Evolutionary conservation across 208 protist genomes (phyloP).

Genomic region (Wallacemonas sp.): DNA sequence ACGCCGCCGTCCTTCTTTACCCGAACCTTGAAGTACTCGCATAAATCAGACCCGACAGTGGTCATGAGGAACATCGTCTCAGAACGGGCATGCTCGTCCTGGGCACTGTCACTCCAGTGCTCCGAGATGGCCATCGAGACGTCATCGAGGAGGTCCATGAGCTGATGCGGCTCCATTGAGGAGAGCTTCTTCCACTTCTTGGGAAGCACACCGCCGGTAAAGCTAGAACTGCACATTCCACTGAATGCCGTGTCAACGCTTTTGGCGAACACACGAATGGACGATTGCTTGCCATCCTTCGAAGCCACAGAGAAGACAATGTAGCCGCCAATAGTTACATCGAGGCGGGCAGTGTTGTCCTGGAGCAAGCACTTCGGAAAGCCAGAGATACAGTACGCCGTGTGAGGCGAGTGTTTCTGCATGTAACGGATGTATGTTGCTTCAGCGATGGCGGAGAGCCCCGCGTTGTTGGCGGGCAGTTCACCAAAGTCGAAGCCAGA

Average conservation of each 20-base stretch:
- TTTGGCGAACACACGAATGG: conserved; percentile 54
- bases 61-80: conserved; percentile 80
- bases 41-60: conserved; percentile 69
- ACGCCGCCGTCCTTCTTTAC: conserved; percentile 39
- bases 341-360: conserved; percentile 42
- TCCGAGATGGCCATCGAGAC: conserved; percentile 74
- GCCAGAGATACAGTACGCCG: conserved; percentile 42
- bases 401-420: conserved; percentile 49
- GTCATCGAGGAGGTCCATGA: conserved; percentile 80
- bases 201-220: conserved; percentile 58
- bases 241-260: conserved; percentile 62
- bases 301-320: conserved; percentile 72
- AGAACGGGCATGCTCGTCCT: conserved; percentile 71
- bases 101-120: conserved; percentile 83
- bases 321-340: conserved; percentile 72
- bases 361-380: conserved; percentile 75
- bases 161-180: conserved; percentile 43
- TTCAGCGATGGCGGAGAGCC: conserved; percentile 73
- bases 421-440: conserved; percentile 79
- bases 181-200: conserved; percentile 48
- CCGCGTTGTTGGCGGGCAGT: conserved; percentile 57
- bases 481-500: conserved; percentile 70
- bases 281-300: conserved; percentile 26
- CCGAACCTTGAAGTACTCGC: conserved; percentile 61
- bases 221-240: conserved; percentile 78